Evolutionary conservation across 768 basidiomycete genomes (phyloP).

Genomic region (Xerocomellus dryophilus): DNA sequence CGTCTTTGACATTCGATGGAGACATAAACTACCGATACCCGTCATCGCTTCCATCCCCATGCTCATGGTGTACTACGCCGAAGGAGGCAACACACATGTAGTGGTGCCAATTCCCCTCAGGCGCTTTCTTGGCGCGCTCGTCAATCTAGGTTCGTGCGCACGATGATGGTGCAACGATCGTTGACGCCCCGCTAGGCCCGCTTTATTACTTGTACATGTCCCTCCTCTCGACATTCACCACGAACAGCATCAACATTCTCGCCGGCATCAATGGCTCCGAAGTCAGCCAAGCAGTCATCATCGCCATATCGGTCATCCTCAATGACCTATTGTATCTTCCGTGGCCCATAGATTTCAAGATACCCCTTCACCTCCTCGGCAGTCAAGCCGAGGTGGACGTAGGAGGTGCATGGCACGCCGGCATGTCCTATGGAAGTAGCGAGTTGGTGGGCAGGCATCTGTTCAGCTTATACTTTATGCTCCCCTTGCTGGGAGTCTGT

Average conservation of each 20-base stretch:
- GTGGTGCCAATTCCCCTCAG: slow-evolving; percentile 87
- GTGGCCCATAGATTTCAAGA: slow-evolving; percentile 71
- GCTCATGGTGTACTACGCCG: slow-evolving; percentile 94
- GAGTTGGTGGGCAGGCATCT: slow-evolving; percentile 90
- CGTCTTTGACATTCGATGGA: slow-evolving; percentile 97
- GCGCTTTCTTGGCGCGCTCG: slow-evolving; percentile 64
- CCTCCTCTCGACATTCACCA: slow-evolving; percentile 91
- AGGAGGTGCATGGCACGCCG: slow-evolving; percentile 78
- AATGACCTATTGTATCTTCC: slow-evolving; percentile 96
- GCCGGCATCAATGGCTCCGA: slow-evolving; percentile 98
- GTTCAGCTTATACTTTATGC: slow-evolving; percentile 97
- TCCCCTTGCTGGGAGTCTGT: slow-evolving; percentile 90
- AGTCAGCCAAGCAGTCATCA: slow-evolving; percentile 89
- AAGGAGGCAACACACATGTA: slow-evolving; percentile 88
- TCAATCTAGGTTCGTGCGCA: slow-evolving; percentile 80
- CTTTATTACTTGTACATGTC: slow-evolving; percentile 98
- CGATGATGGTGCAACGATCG: neutral
- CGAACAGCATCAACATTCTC: slow-evolving; percentile 98
- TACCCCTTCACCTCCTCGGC: slow-evolving; percentile 70
- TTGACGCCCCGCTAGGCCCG: slow-evolving; percentile 55
- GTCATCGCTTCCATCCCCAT: slow-evolving; percentile 94
- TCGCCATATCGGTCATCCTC: slow-evolving; percentile 82
- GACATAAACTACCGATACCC: slow-evolving; percentile 96
- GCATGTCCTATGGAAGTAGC: slow-evolving; percentile 81
- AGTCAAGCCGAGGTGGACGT: slow-evolving; percentile 64